Conservation (phyloP, 176 grass and related monocot species). For the Otatea glauca region DNA sequence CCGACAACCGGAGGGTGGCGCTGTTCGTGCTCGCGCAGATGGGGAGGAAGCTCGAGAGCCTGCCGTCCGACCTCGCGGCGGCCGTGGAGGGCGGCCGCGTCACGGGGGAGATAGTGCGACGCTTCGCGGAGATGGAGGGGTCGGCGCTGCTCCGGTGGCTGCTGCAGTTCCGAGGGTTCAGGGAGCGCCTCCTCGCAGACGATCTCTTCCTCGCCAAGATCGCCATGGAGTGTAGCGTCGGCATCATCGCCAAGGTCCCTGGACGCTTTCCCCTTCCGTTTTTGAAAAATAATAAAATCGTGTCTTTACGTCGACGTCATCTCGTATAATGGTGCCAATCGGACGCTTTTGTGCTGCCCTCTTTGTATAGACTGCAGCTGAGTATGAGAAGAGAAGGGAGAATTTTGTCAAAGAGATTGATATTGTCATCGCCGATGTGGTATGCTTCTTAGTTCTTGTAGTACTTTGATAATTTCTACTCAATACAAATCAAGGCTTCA, state of each 20-base stretch:
- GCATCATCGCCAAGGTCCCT: constrained; percentile 71
- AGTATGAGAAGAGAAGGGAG: constrained; percentile 76
- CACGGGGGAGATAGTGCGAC: constrained; percentile 56
- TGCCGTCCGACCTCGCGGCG: constrained; percentile 70
- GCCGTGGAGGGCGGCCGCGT: constrained; percentile 48
- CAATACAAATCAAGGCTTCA: neutral
- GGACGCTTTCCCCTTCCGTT: neutral
- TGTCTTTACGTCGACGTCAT: neutral
- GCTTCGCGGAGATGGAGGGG: constrained; percentile 69
- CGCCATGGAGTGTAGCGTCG: constrained; percentile 79
- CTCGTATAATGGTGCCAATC: neutral
- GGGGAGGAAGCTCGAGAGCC: constrained; percentile 64
- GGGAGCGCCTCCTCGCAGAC: constrained; percentile 84
- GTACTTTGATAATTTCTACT: neutral
- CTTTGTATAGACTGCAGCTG: constrained; percentile 61
- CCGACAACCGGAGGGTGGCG: constrained; percentile 38
- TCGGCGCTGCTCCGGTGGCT: constrained; percentile 69
- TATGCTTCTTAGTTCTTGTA: constrained; percentile 31
- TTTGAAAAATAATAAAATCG: neutral
- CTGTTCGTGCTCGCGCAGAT: constrained; percentile 66
- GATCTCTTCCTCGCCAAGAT: constrained; percentile 93
- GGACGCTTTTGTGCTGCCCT: neutral
- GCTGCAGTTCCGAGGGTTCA: constrained; percentile 72
- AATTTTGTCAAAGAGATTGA: constrained; percentile 87
- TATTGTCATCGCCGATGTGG: constrained; percentile 91